phyloP scores from a whole-genome alignment of 202 grass and related monocot species.

The Zizania palustris region DNA sequence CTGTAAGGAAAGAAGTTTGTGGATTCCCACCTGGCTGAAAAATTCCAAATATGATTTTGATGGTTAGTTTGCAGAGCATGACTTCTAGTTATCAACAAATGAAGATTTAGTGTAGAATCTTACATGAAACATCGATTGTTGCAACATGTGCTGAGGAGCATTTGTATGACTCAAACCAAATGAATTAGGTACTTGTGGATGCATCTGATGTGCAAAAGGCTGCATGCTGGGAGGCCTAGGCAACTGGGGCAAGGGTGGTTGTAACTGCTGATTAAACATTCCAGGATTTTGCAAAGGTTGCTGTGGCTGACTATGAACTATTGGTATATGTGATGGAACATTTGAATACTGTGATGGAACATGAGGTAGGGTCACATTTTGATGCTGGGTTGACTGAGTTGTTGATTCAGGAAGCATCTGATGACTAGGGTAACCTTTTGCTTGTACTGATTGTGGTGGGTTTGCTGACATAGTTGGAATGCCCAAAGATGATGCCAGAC shows the following conservation, averaged over 20 bases:
- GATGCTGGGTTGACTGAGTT: conserved; percentile 59
- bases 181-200: conserved; percentile 59
- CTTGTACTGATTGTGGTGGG: conserved; percentile 45
- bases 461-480: conserved; percentile 51
- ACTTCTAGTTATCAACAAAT: conserved; percentile 13
- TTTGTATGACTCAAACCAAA: conserved; percentile 54
- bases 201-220: conserved; percentile 67
- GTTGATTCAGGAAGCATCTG: conserved; percentile 50
- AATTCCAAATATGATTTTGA: conserved; percentile 43
- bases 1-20: conserved; percentile 71
- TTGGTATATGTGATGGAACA: conserved; percentile 60
- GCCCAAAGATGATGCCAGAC: conserved; percentile 42
- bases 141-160: conserved; percentile 72
- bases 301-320: conserved; percentile 56
- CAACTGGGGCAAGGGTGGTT: conserved; percentile 71
- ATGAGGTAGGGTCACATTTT: conserved; percentile 59
- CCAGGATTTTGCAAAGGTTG: conserved; percentile 71
- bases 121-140: conserved; percentile 77
- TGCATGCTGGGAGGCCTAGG: conserved; percentile 74
- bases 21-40: conserved; percentile 60
- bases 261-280: conserved; percentile 78
- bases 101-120: conserved; percentile 45
- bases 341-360: conserved; percentile 63
- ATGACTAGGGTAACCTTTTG: conserved; percentile 49
- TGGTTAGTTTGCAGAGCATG: conserved; percentile 34